Evolutionary conservation across 1,139 yeast species (phyloP).

Genomic region (Protomyces inundatus): DNA sequence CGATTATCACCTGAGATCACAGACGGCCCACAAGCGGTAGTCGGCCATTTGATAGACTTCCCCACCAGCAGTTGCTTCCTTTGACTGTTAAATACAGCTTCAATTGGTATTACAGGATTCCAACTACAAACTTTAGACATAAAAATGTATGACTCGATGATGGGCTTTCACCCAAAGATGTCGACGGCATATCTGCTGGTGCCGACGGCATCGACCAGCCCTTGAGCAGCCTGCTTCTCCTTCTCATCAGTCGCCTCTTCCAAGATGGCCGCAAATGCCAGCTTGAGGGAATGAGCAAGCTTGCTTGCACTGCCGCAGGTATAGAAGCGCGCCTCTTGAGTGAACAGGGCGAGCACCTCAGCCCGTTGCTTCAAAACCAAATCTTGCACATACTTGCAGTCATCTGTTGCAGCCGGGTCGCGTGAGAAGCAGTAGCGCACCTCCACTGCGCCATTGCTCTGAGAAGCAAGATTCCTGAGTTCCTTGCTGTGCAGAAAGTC

Average conservation of each 20-base stretch:
- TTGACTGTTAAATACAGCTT: no score
- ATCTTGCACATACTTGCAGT: slow-evolving; percentile 17
- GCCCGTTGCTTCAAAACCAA: slow-evolving; percentile 8
- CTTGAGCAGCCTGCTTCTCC: background rate
- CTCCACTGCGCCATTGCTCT: background rate
- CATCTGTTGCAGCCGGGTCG: slow-evolving; percentile 4
- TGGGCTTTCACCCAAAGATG: slow-evolving; percentile 1
- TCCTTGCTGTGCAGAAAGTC: slow-evolving; percentile 32
- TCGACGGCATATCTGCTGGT: slow-evolving; percentile 19
- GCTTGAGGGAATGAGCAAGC: slow-evolving; percentile 10
- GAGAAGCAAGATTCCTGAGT: slow-evolving; percentile 24
- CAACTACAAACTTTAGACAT: no score
- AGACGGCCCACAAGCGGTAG: no score
- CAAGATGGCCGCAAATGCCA: slow-evolving; percentile 3
- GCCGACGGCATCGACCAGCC: slow-evolving; percentile 1
- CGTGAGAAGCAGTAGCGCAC: slow-evolving; percentile 12
- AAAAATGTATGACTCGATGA: no score
- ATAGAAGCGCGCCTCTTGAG: slow-evolving; percentile 13
- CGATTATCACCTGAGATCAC: no score
- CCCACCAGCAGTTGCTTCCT: no score
- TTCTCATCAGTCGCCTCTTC: slow-evolving; percentile 2
- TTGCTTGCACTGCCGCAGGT: slow-evolving; percentile 25
- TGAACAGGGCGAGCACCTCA: slow-evolving; percentile 2
- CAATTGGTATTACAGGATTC: no score
- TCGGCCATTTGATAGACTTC: no score